Base-by-base conservation (phyloP, 768 basidiomycete species). In the Russula emetica region DNA sequence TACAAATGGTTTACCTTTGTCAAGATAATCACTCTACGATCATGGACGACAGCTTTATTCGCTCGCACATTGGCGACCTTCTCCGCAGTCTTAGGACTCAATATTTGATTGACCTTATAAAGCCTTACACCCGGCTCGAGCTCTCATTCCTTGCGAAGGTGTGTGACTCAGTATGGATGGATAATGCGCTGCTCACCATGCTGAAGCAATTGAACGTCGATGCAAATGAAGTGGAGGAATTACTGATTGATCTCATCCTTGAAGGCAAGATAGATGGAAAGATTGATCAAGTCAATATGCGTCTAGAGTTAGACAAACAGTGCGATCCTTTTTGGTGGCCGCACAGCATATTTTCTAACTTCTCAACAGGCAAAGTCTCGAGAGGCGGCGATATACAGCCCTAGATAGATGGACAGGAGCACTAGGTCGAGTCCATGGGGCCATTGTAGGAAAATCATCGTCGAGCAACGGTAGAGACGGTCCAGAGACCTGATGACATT, bases 121-220 rank as follows among this genome's bases (percentile, higher is more conserved):
- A 95, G 74, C 95, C 97, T 9, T 99, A 99, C 77, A 95, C 92
- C 0, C 83, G 96, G 36, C 82, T 99, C 34, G 96, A 98, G 74
- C 81, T 98, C 47, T 83, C 88, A 22, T 97, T 95, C 81, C 83
- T 99, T 6, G 94, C 92, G 38, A 92, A 91, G 80, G 95, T 90
- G 66, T 55, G 78, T 70, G 14, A 14, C 13, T 51, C 13, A 14
- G 3, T 5, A n/a, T 30, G 16, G 18, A n/a, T 26, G n/a, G 36
- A 38, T 11, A 30, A 42, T n/a, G 22, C 14, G n/a, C 32, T 24
- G 30, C 32, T 62, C 38, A 30, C 45, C 9, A 11, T 22, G 10
- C n/a, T n/a, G 26, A 69, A 98, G 95, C 95, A 98, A 91, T 79
- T 99, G 61, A 95, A 97, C 67, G 91, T 98, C n/a, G 86, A 90